Evolutionary conservation across 2,329 filamentous ascomycete species (phyloP), one percentile per base, ranked within the genome.

Genomic region (Aspergillus sp.): DNA sequence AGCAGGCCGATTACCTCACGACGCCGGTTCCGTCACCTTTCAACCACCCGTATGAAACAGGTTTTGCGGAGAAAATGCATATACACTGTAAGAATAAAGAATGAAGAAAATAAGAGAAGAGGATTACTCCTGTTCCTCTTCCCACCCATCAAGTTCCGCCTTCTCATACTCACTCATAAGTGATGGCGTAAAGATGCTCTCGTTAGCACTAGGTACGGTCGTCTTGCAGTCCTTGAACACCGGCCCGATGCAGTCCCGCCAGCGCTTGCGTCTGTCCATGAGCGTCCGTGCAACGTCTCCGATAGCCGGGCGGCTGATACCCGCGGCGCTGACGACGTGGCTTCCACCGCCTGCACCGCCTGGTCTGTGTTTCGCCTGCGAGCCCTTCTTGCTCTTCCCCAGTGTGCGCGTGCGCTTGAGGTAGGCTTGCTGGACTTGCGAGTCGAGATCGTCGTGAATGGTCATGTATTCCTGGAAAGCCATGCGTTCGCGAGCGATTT

Each of bases 391-490:
- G 77, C 88, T 92, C 81, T 98, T 96, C 75, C 93, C 92, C 79
- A 98, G 90, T 0, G 92, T 97, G 51, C 95, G 89, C 30, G 94
- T 98, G 25, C 95, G 91, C 81, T 99, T 99, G 49, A 96, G 88
- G 73, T 98, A 99, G 3, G 95, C 94, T 55, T 92, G 90, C 73
- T 98, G 93, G 47, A 98, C 93, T 75, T 98, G 95, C 47, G 89
- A 88, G 81, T 99, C 95, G 23, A 99, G 88, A 75, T 99, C 95
- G 74, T 99, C 95, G 54, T 96, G 89, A 69, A 99, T 99, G 59
- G 93, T 97, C 76, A 90, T 91, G 81, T 97, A 99, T 76, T 99
- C 95, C 74, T 99, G 95, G 79, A 95, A 89, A 0, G 95, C 95
- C 87, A 99, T 94, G 67, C 92, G 89, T 75, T 97, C 93, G 69